Conservation (phyloP, 768 basidiomycete genomes). For the Neoboletus subvelutipes region DNA sequence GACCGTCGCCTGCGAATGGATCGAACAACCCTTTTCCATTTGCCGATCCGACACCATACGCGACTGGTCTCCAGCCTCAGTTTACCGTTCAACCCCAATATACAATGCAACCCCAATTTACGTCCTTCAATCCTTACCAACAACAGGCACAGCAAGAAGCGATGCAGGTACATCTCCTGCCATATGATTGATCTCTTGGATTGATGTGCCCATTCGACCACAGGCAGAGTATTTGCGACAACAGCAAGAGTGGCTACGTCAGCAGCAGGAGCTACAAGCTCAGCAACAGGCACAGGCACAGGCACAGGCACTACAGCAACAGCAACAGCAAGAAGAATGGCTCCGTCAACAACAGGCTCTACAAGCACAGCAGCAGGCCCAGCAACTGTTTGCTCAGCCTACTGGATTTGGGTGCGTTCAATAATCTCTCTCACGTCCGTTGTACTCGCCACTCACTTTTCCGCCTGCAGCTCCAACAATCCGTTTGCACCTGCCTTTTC, state of each 20-base stretch:
- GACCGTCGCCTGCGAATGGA: conserved; percentile 33
- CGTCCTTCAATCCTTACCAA: conserved; percentile 91
- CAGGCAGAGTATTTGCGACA: conserved; percentile 46
- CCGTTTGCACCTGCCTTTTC: conserved; percentile 69
- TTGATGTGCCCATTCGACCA: conserved; percentile 8
- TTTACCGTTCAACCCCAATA: conserved; percentile 78
- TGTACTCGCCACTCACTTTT: conserved; percentile 21
- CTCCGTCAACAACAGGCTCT: conserved; percentile 60
- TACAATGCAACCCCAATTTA: conserved; percentile 78
- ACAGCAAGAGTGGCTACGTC: conserved; percentile 70
- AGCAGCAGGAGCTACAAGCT: conserved; percentile 53
- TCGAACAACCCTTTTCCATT: conserved; percentile 58
- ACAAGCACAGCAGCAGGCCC: conserved; percentile 45
- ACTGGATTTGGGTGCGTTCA: conserved; percentile 71
- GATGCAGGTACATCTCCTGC: conserved; percentile 47
- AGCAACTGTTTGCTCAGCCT: conserved; percentile 54
- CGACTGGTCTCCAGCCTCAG: conserved; percentile 65
- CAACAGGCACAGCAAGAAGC: conserved; percentile 92
- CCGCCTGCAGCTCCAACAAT: conserved; percentile 80
- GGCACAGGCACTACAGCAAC: conserved; percentile 40
- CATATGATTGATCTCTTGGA: neutral
- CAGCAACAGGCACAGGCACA: conserved; percentile 43
- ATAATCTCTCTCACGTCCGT: neutral
- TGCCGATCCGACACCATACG: conserved; percentile 59
- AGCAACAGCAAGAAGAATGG: conserved; percentile 55